Evolutionary conservation across 179 eudicot genomes (phyloP).

Genomic region (Heliamphora pulchella): DNA sequence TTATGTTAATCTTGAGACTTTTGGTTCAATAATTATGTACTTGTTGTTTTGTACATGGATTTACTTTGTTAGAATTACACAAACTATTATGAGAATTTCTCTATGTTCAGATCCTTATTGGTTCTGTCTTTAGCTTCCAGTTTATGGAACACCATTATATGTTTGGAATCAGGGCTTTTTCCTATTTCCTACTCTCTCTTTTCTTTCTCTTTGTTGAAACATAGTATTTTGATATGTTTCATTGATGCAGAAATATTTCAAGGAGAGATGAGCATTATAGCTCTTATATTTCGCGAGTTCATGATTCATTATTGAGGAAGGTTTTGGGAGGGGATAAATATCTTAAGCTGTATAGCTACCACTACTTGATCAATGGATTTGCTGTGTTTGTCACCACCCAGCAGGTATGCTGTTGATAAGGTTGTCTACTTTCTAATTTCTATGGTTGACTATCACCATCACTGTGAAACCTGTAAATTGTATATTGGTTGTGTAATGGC

Average conservation of each 20-base stretch:
- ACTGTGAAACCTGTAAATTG: background rate
- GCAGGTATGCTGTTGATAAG: conserved; percentile 50
- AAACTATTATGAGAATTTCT: background rate
- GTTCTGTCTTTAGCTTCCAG: background rate
- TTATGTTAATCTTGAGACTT: background rate
- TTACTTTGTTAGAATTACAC: background rate
- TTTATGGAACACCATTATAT: background rate
- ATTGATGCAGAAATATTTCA: conserved; percentile 48
- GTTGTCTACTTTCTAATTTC: background rate
- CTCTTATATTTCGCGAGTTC: conserved; percentile 49
- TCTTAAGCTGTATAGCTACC: conserved; percentile 88
- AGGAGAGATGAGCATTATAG: conserved; percentile 31
- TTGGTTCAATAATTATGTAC: background rate
- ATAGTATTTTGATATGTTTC: background rate
- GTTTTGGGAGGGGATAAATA: conserved; percentile 73
- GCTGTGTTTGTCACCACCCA: conserved; percentile 79
- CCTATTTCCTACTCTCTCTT: background rate
- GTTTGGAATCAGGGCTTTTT: background rate
- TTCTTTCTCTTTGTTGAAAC: background rate
- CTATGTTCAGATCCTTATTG: background rate
- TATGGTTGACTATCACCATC: background rate
- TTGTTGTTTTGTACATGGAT: background rate
- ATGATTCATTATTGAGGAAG: conserved; percentile 70
- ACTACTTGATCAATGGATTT: conserved; percentile 97
- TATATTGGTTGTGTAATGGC: too few species aligned